Conservation (phyloP, 2,329 filamentous ascomycete species). For the Diaporthe ilicicola region DNA sequence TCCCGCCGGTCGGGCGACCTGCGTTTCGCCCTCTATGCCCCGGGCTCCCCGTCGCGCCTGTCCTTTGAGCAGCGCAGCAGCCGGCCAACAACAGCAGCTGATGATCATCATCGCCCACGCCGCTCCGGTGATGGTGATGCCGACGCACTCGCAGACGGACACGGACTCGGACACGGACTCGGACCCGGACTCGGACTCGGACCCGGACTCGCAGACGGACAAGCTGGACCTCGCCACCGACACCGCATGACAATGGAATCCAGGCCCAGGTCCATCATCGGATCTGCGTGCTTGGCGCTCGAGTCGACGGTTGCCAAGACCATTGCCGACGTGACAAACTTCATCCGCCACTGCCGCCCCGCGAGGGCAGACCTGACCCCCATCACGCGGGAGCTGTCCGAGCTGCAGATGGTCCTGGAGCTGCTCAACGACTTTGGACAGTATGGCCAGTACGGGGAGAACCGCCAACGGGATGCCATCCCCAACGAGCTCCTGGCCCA, state of each 20-base stretch:
- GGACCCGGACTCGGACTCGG: neutral
- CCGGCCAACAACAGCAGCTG: neutral
- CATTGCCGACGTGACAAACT: slow-evolving; percentile 34
- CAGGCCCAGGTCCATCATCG: slow-evolving; percentile 29
- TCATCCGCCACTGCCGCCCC: slow-evolving; percentile 37
- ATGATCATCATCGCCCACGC: neutral
- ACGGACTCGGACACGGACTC: neutral
- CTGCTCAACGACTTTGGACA: slow-evolving; percentile 36
- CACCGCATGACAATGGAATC: slow-evolving; percentile 19
- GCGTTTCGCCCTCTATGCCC: neutral
- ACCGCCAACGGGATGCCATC: slow-evolving; percentile 10
- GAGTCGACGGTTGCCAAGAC: slow-evolving; percentile 34
- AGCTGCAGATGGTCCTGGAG: slow-evolving; percentile 36
- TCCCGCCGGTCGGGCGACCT: slow-evolving; percentile 9
- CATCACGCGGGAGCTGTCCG: slow-evolving; percentile 36
- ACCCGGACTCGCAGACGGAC: neutral
- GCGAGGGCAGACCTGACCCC: slow-evolving; percentile 35
- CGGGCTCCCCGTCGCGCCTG: neutral
- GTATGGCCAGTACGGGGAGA: neutral
- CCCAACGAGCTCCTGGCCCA: slow-evolving; percentile 35
- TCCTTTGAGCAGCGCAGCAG: neutral
- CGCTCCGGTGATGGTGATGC: neutral
- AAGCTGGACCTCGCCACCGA: neutral
- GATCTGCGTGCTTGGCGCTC: slow-evolving; percentile 34
- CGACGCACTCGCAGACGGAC: neutral